These are phyloP conservation scores for Senna siamea DNA, from an alignment of 306 rosid species.

Conservation along the genomic window DNA sequence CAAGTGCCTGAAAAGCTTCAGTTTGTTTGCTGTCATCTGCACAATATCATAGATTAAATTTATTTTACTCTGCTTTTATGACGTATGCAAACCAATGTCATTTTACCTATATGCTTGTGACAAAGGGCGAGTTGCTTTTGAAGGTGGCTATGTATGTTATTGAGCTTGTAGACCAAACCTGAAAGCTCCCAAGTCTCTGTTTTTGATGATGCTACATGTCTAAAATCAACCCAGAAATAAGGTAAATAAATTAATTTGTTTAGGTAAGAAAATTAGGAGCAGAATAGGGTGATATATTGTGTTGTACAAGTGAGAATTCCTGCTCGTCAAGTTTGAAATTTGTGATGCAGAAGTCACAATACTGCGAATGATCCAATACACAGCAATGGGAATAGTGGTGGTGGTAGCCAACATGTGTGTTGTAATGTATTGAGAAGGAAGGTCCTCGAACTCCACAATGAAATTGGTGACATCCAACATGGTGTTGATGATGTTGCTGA, in stretches of 20 bases:
- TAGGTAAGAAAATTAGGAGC: too few species aligned
- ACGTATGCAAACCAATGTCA: too few species aligned
- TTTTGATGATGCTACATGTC: slow-evolving; percentile 24
- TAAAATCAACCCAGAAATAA: not conserved
- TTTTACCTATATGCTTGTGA: slow-evolving; percentile 46
- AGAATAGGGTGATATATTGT: too few species aligned
- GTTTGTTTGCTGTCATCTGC: slow-evolving; percentile 58
- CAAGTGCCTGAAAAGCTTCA: slow-evolving; percentile 45
- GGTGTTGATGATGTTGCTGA: slow-evolving; percentile 48
- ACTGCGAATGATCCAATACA: slow-evolving; percentile 74
- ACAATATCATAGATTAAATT: too few species aligned
- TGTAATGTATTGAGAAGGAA: slow-evolving; percentile 37
- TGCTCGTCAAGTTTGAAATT: slow-evolving; percentile 43
- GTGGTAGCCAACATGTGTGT: not conserved
- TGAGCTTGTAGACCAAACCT: slow-evolving; percentile 58
- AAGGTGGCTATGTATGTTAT: slow-evolving; percentile 51
- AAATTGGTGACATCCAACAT: slow-evolving; percentile 56
- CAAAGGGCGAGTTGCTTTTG: slow-evolving; percentile 51
- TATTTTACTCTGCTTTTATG: too few species aligned
- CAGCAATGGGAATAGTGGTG: slow-evolving; percentile 57
- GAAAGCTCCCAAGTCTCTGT: slow-evolving; percentile 76
- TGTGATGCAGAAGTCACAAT: slow-evolving; percentile 60
- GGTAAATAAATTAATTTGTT: not conserved
- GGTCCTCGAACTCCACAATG: slow-evolving; percentile 57
- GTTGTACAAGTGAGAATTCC: not conserved